Evolutionary conservation across 1,139 yeast species (phyloP).

Genomic region (Yamadazyma mexicana): DNA sequence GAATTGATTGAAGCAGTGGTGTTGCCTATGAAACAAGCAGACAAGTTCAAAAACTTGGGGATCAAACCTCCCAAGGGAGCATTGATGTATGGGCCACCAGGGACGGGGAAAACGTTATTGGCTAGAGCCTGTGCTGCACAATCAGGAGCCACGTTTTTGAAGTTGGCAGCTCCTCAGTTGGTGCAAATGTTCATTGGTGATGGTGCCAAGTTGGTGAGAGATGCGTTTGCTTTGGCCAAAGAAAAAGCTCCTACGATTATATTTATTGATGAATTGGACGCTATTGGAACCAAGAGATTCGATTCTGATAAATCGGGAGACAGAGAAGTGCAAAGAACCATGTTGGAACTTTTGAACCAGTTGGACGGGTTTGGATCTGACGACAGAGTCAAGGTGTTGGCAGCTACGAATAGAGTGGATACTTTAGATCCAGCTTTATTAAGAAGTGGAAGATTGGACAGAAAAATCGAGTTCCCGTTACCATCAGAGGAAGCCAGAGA

Average conservation of each 20-base stretch:
- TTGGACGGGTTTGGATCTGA: slow-evolving; percentile 98
- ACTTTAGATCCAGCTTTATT: slow-evolving; percentile 95
- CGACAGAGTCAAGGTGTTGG: slow-evolving; percentile 93
- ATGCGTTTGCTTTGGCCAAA: slow-evolving; percentile 97
- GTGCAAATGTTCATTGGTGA: slow-evolving; percentile 99
- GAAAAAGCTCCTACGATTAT: slow-evolving; percentile 98
- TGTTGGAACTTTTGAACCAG: slow-evolving; percentile 96
- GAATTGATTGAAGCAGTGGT: slow-evolving; percentile 98
- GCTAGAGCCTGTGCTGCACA: slow-evolving; percentile 99
- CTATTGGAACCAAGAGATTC: slow-evolving; percentile 97
- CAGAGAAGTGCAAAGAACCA: slow-evolving; percentile 97
- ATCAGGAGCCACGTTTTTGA: slow-evolving; percentile 95
- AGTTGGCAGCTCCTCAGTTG: slow-evolving; percentile 96
- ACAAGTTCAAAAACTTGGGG: slow-evolving; percentile 88
- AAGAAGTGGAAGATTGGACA: slow-evolving; percentile 95
- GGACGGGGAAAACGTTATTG: slow-evolving; percentile 94
- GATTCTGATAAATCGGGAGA: slow-evolving; percentile 98
- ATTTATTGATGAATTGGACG: slow-evolving; percentile 96
- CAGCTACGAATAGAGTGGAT: slow-evolving; percentile 98
- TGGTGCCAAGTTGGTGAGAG: slow-evolving; percentile 97
- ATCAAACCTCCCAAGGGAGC: slow-evolving; percentile 99
- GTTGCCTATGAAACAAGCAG: slow-evolving; percentile 97
- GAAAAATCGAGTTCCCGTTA: slow-evolving; percentile 96
- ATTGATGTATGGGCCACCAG: slow-evolving; percentile 99
- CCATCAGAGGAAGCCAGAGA: slow-evolving; percentile 98